Percentiles rank a stretch among this genome's conserved stretches.
Evolutionary conservation across 2,329 filamentous ascomycete genomes (phyloP).

Genomic region (Acarospora socialis): DNA sequence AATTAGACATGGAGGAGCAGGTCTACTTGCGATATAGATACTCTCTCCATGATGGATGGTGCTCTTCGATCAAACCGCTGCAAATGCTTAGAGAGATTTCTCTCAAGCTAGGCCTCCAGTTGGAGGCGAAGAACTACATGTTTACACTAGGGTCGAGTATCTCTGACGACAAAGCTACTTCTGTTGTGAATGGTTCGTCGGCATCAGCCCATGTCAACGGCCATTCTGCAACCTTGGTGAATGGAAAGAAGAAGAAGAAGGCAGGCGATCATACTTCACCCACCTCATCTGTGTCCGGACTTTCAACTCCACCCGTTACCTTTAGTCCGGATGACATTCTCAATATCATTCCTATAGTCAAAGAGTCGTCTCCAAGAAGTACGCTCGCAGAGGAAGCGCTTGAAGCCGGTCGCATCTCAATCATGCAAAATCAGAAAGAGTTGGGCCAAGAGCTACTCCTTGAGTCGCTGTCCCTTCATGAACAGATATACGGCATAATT

Average conservation of each 20-base stretch:
- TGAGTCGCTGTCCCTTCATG: constrained; percentile 90
- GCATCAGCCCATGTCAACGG: no score
- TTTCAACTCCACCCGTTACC: constrained; percentile 40
- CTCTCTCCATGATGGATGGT: constrained; percentile 54
- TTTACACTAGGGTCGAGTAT: constrained; percentile 40
- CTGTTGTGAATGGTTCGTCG: constrained; percentile 27
- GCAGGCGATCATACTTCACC: constrained; percentile 36
- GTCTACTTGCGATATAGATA: constrained; percentile 63
- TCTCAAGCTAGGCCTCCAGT: constrained; percentile 77
- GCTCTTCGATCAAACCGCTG: constrained; percentile 51
- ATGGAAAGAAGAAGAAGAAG: constrained; percentile 46
- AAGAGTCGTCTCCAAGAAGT: constrained; percentile 85
- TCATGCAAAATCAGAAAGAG: constrained; percentile 88
- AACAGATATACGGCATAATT: constrained; percentile 96
- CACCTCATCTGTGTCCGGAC: constrained; percentile 31
- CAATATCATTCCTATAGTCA: constrained; percentile 87
- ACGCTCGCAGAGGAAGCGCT: constrained; percentile 87
- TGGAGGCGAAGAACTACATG: constrained; percentile 62
- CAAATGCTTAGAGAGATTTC: constrained; percentile 83
- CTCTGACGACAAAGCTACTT: constrained; percentile 21
- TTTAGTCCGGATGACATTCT: constrained; percentile 77
- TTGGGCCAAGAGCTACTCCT: constrained; percentile 88
- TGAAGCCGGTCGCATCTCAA: constrained; percentile 90
- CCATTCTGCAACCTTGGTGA: constrained; percentile 6
- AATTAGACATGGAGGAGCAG: constrained; percentile 56